phyloP scores from a whole-genome alignment of 768 basidiomycete species.

The Mycena pura region DNA sequence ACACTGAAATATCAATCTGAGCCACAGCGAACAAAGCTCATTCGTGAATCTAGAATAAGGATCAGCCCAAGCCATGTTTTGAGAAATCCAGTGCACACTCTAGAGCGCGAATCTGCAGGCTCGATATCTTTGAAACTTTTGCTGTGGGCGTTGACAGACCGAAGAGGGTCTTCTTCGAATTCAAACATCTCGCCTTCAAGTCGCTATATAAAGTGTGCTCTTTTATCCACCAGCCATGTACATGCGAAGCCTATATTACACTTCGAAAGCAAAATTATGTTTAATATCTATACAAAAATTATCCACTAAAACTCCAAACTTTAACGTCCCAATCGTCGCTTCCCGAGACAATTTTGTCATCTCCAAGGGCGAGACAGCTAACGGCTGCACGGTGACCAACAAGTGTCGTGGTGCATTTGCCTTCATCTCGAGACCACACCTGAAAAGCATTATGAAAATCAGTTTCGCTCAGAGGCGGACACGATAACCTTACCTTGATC shows the following conservation, averaged over 20 bases:
- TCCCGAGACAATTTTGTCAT: slow-evolving; percentile 97
- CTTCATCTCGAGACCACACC: slow-evolving; percentile 95
- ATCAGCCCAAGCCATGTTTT: too few relatives aligned
- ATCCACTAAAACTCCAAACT: slow-evolving; percentile 77
- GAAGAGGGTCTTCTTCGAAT: too few relatives aligned
- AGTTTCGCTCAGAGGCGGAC: slow-evolving; percentile 13
- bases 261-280: slow-evolving; percentile 11
- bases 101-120: too few relatives aligned
- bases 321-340: slow-evolving; percentile 90
- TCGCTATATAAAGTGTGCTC: too few relatives aligned
- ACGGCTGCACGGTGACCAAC: slow-evolving; percentile 96
- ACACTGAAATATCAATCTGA: too few relatives aligned
- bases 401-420: slow-evolving; percentile 85
- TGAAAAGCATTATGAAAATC: slow-evolving; percentile 42
- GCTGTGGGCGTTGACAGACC: too few relatives aligned
- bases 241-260: not conserved
- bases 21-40: too few relatives aligned
- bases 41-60: too few relatives aligned
- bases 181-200: too few relatives aligned
- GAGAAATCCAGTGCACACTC: too few relatives aligned
- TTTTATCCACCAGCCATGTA: too few relatives aligned
- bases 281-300: slow-evolving; percentile 18
- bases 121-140: too few relatives aligned
- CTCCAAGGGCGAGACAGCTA: slow-evolving; percentile 86
- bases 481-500: slow-evolving; percentile 73